Evolutionary conservation across 345 rosid genomes (phyloP), one percentile per base, ranked within the genome.

Genomic region (Gossypium raimondii): DNA sequence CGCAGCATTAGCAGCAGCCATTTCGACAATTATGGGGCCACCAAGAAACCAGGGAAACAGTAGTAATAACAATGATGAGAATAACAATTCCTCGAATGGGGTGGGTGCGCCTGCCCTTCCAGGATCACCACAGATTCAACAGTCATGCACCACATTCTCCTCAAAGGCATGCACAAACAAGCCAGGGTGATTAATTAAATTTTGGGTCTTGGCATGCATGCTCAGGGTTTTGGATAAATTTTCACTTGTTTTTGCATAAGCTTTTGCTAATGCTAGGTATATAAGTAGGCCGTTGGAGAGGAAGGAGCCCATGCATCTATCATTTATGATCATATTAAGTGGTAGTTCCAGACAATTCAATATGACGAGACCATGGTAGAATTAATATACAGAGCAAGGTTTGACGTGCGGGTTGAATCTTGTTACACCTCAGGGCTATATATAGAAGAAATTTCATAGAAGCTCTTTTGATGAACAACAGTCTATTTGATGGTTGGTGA

Each of bases 71-170:
- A 63, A 7, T 16, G 67, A 56, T 58, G 83, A 75, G 57, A 57
- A 64, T 24, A 61, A 65, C 63, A 60, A 56, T 7, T 64, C 76
- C 13, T 73, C 84, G 52, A 79, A 81, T 43, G 80, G 62, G 48
- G 64, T 70, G 44, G 61, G 76, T 44, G 83, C 67, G 48, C 61
- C 77, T 48, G 82, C 78, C 11, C 72, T 76, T 75, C 89, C 89
- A 11, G 89, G 85, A 25, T 89, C 97, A 9, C 92, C 98, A 20
- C 93, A 84, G 72, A 88, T 86, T 85, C 97, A 90, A 70, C 97
- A 92, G 67, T 89, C 95, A 78, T 92, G 97, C 89, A 92, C 97
- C 79, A 94, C 97, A 73, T 90, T 92, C 81, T 87, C 97, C 76
- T 85, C 92, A 3, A 58, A 58, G 63, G 16, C 62, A 58, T 24